Percentiles rank a stretch among this genome's conserved stretches.
These are phyloP conservation scores for Serendipita vermifera DNA, from an alignment of 768 basidiomycete genomes.

Conservation along the genomic window DNA sequence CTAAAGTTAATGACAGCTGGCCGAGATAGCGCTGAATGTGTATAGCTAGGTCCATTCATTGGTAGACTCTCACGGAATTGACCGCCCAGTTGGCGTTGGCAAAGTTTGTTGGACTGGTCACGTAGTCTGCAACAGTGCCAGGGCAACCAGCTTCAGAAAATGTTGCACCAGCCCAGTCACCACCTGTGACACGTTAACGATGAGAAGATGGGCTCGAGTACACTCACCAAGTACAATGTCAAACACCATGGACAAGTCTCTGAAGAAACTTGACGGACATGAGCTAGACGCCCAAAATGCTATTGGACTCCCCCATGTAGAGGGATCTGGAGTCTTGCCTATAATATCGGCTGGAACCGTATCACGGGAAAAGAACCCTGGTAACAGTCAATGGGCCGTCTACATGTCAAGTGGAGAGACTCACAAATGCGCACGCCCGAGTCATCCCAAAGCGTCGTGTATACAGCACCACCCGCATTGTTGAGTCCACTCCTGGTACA, in stretches of 20 bases:
- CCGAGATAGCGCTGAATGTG: no score
- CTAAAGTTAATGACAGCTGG: no score
- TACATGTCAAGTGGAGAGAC: conserved; percentile 10
- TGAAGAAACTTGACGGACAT: conserved; percentile 30
- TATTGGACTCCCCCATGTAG: conserved; percentile 31
- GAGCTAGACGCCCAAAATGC: conserved; percentile 26
- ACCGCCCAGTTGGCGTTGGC: conserved; percentile 12
- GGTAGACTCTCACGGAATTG: conserved; percentile 5
- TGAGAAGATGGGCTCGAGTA: background rate
- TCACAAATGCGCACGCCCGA: conserved; percentile 35
- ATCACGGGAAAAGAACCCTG: conserved; percentile 26
- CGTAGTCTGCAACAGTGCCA: conserved; percentile 25
- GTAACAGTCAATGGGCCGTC: background rate
- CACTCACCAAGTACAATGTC: conserved; percentile 24
- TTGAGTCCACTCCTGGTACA: conserved; percentile 35
- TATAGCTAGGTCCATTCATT: no score
- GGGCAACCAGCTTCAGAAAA: conserved; percentile 22
- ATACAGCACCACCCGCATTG: conserved; percentile 34
- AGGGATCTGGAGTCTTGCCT: conserved; percentile 26
- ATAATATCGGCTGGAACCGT: conserved; percentile 28
- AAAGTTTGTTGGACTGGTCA: conserved; percentile 47
- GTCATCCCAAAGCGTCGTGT: conserved; percentile 27
- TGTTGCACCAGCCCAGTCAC: conserved; percentile 31
- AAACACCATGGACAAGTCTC: conserved; percentile 28
- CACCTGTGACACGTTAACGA: conserved; percentile 17